phyloP scores from a whole-genome alignment of 2,329 filamentous ascomycete genomes.

The Phialocephala sp. region DNA sequence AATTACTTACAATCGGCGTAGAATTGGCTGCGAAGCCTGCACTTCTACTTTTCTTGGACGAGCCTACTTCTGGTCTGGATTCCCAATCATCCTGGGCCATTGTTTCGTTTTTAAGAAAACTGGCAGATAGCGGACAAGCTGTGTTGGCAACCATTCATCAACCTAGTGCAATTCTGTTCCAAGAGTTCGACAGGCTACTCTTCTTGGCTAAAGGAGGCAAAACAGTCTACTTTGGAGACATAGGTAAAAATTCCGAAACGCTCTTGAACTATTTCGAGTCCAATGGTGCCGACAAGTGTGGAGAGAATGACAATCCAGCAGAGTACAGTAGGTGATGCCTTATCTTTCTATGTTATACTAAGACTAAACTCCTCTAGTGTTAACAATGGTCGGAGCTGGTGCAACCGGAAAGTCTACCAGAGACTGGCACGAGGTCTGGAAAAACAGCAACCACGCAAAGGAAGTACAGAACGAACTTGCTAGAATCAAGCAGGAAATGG shows the following conservation, averaged over 20 bases:
- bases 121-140: constrained; percentile 87
- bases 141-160: constrained; percentile 97
- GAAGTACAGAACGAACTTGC: constrained; percentile 38
- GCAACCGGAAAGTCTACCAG: constrained; percentile 63
- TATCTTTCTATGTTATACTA: constrained; percentile 40
- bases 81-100: constrained; percentile 95
- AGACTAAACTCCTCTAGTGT: constrained; percentile 25
- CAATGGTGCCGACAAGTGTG: constrained; percentile 70
- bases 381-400: constrained; percentile 61
- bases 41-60: constrained; percentile 88
- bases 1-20: constrained; percentile 92
- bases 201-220: constrained; percentile 78
- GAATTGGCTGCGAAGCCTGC: constrained; percentile 92
- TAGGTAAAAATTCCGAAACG: constrained; percentile 56
- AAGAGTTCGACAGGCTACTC: constrained; percentile 82
- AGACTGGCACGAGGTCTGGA: constrained; percentile 60
- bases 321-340: constrained; percentile 71
- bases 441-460: constrained; percentile 42
- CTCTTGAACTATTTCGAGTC: constrained; percentile 72
- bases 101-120: constrained; percentile 83
- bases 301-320: constrained; percentile 75
- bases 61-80: constrained; percentile 93
- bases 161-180: constrained; percentile 90
- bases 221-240: constrained; percentile 83
- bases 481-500: constrained; percentile 46